Evolutionary conservation across 2,329 filamentous ascomycete genomes (phyloP), one percentile per base, ranked within the genome.

Genomic region (Mollisiaceae sp.): DNA sequence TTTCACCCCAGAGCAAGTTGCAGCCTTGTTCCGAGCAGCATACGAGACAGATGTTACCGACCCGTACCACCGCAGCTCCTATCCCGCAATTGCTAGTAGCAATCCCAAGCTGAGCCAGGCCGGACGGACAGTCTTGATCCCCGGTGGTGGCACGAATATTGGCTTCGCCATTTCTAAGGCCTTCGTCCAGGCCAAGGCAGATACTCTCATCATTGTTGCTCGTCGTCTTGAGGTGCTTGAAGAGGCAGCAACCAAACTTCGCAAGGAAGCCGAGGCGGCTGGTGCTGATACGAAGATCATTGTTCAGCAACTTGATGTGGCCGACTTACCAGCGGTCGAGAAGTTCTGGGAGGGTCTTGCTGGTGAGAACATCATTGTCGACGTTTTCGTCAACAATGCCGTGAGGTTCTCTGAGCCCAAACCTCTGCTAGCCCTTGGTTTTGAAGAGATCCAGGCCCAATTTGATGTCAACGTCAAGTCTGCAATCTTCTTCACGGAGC

Each of bases 391-490:
- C 8, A 12, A 8, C 32, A 57, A 57, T 57, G 54, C 27, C 14
- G 54, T 32, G 15, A 57, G 24, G 35, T 50, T 50, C 15, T 20
- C 43, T 8, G 59, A 52, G 8, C 24, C 59, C 2, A 52, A 52
- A 15, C 35, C 59, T 15, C 32, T 60, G 1, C 59, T 60, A 3
- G 59, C 52, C 15, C 41, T 52, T 14, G 59, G 59, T 20, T 14
- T 32, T 14, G 59, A 60, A 1, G 43, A 52, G 27, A n/a, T 60
- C 1, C 52, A 43, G 59, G 52, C 45, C 20, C 59, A 60, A 35
- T 32, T 50, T 8, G 59, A 60, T 14, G 35, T 52, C n/a, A 60
- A 60, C 15, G 43, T 20, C 27, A 60, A 38, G 38, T 47, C 59
- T 50, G 43, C 41, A 1, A 22, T 60, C n/a, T 52, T 52, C 18